Conservation (phyloP, 306 rosid genomes). For the Cucumis sativus region DNA sequence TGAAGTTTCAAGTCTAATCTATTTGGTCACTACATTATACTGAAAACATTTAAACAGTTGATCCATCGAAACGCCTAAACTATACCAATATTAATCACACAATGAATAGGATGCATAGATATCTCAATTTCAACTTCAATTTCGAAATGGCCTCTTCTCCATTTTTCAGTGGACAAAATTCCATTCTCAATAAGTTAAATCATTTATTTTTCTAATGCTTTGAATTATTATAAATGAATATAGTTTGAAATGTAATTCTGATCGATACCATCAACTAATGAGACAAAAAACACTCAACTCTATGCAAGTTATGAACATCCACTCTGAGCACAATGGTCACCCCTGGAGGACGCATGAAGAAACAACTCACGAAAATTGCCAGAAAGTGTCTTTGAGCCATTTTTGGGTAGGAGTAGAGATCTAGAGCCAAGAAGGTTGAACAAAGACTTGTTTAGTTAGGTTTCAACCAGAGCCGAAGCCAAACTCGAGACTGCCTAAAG, state of each 20-base stretch:
- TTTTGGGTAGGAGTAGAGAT: background rate
- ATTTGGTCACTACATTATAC: too few relatives aligned
- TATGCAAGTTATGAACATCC: background rate
- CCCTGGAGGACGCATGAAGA: background rate
- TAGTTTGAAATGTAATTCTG: background rate
- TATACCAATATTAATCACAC: too few relatives aligned
- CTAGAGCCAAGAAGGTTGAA: slow-evolving; percentile 10
- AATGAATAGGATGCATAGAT: background rate
- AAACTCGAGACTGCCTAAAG: slow-evolving; percentile 22
- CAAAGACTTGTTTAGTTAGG: background rate
- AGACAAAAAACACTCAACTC: background rate
- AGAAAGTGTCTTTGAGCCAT: background rate
- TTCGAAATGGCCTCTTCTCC: background rate
- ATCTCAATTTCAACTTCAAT: background rate
- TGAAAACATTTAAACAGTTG: too few relatives aligned
- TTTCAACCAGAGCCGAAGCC: background rate
- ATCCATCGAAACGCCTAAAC: too few relatives aligned
- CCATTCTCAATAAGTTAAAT: background rate
- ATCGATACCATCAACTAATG: background rate
- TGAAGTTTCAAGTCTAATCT: too few relatives aligned
- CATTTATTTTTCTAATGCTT: background rate
- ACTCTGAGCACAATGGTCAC: slow-evolving; percentile 11
- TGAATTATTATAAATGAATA: slow-evolving; percentile 2
- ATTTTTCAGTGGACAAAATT: background rate
- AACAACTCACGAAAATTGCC: slow-evolving; percentile 3